Percentiles rank a stretch among this genome's conserved stretches.
These are phyloP conservation scores for Pseudocercospora fuligena DNA, from an alignment of 2,329 filamentous ascomycete genomes.

Conservation along the genomic window DNA sequence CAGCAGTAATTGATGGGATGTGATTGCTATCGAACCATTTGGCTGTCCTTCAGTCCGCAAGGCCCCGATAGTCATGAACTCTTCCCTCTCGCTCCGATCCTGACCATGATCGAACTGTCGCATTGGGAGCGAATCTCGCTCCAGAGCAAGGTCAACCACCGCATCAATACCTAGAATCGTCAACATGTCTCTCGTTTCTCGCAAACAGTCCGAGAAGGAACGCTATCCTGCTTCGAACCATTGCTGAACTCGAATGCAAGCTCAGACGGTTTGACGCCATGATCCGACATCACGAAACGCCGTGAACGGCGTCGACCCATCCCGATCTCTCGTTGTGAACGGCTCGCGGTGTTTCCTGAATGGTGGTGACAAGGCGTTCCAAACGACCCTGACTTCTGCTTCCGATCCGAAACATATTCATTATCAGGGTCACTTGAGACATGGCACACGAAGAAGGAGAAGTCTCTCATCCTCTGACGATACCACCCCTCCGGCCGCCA, in stretches of 20 bases:
- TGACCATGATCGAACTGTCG: not conserved
- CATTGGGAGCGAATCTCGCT: not conserved
- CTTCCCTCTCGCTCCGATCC: not conserved
- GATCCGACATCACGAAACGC: not conserved
- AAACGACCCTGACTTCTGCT: not conserved
- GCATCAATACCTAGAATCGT: not conserved
- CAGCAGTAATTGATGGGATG: not conserved
- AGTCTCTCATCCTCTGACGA: too few species aligned
- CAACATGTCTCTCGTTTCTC: not conserved
- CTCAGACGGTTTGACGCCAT: not conserved
- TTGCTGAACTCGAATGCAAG: not conserved
- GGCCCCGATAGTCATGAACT: not conserved
- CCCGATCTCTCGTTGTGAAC: not conserved
- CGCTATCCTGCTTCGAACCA: not conserved
- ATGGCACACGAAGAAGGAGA: not conserved
- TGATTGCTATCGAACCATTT: not conserved
- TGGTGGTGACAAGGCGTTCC: not conserved
- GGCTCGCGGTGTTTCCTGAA: not conserved
- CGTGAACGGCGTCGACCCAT: conserved; percentile 3
- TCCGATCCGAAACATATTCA: not conserved
- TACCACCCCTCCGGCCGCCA: not conserved
- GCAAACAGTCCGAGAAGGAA: not conserved
- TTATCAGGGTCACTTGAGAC: not conserved
- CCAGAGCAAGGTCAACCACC: not conserved
- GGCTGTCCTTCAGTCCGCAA: not conserved